These are phyloP conservation scores for Globisporangium ultimum DNA, from an alignment of 352 stramenopile genomes.

Conservation along the genomic window DNA sequence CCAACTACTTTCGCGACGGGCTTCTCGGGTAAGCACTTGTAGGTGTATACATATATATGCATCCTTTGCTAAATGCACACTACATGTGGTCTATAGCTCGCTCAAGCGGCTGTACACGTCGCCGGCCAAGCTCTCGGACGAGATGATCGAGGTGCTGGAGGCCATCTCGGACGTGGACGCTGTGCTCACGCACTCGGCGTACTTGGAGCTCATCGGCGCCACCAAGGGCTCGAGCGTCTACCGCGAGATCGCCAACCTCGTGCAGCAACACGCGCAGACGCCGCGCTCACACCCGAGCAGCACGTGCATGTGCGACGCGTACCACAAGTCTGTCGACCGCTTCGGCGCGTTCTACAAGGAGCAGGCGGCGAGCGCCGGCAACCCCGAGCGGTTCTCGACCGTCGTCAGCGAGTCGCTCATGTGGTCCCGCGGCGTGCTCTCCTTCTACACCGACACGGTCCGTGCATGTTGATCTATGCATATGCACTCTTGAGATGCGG, in stretches of 20 bases:
- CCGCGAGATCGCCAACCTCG: conserved; percentile 54
- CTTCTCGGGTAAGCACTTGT: conserved; percentile 39
- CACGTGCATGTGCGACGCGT: conserved; percentile 69
- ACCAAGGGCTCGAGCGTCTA: conserved; percentile 43
- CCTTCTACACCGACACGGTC: conserved; percentile 80
- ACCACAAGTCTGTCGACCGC: conserved; percentile 61
- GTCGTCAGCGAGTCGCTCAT: conserved; percentile 79
- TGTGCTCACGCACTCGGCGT: conserved; percentile 54
- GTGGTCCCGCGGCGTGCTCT: conserved; percentile 59
- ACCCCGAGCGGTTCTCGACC: conserved; percentile 49
- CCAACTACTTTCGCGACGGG: conserved; percentile 57
- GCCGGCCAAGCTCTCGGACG: conserved; percentile 48
- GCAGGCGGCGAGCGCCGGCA: conserved; percentile 27
- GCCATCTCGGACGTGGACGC: conserved; percentile 69
- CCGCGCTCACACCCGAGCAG: conserved; percentile 20
- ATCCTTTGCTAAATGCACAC: conserved; percentile 5
- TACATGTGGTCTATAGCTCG: conserved; percentile 15
- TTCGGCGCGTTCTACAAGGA: conserved; percentile 70
- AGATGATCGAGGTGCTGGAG: conserved; percentile 71
- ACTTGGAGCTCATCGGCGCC: conserved; percentile 58
- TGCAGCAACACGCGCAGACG: conserved; percentile 43
- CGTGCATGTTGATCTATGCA: conserved; percentile 11
- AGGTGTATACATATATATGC: too few species aligned
- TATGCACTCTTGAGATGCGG: conserved; percentile 79
- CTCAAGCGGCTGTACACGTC: conserved; percentile 66